These are phyloP conservation scores for Coniferiporia sulphurascens DNA, from an alignment of 1,284 basidiomycete species.

Conservation along the genomic window DNA sequence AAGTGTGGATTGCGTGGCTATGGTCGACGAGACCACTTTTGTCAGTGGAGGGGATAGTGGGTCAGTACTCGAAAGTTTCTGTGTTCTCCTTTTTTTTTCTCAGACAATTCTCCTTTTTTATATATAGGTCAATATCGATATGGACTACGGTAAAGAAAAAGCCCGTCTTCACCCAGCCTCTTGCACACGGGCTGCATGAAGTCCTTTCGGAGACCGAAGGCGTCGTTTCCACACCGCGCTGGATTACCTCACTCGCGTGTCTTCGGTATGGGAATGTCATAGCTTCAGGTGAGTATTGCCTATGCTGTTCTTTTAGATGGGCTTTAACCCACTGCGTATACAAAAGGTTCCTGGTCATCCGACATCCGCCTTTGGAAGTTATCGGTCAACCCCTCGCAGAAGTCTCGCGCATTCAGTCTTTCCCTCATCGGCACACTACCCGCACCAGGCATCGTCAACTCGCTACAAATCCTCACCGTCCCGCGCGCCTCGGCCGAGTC, in stretches of 20 bases:
- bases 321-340: not conserved
- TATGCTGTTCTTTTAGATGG: slow-evolving; percentile 5
- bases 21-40: slow-evolving; percentile 93
- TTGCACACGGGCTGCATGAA: slow-evolving; percentile 85
- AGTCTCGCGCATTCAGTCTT: slow-evolving; percentile 47
- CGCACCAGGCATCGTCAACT: slow-evolving; percentile 82
- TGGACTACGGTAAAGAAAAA: slow-evolving; percentile 98
- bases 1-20: slow-evolving; percentile 86
- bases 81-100: too few relatives aligned
- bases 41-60: slow-evolving; percentile 95
- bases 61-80: slow-evolving; percentile 39
- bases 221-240: slow-evolving; percentile 74
- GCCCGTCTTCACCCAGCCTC: slow-evolving; percentile 77
- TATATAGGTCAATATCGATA: slow-evolving; percentile 87
- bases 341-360: slow-evolving; percentile 87
- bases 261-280: slow-evolving; percentile 90
- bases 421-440: slow-evolving; percentile 57
- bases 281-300: slow-evolving; percentile 60
- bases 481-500: slow-evolving; percentile 46
- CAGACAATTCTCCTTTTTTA: not conserved
- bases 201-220: slow-evolving; percentile 68
- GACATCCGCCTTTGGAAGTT: slow-evolving; percentile 87
- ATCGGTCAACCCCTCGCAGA: slow-evolving; percentile 32
- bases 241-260: slow-evolving; percentile 83
- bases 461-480: slow-evolving; percentile 73